These are phyloP conservation scores for Trypanosoma conorhini DNA, from an alignment of 208 protist genomes.

Conservation along the genomic window DNA sequence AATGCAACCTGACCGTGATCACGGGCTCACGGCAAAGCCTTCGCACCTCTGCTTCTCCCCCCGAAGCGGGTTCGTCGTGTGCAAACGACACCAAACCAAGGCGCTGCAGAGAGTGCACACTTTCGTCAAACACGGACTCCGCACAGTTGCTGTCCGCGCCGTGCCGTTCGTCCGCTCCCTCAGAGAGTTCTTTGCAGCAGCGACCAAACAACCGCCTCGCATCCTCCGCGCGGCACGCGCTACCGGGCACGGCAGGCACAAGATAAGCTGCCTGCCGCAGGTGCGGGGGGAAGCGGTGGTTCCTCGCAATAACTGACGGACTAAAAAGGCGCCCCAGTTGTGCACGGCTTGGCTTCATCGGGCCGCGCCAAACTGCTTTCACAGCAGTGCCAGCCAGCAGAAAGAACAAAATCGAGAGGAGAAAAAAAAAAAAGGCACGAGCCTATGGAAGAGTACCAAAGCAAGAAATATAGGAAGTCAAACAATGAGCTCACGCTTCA, in stretches of 20 bases:
- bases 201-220: slow-evolving; percentile 17
- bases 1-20: slow-evolving; percentile 17
- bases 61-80: neutral
- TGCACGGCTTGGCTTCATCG: neutral
- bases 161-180: neutral
- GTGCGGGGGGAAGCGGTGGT: neutral
- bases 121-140: slow-evolving; percentile 15
- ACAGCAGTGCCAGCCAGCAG: slow-evolving; percentile 13
- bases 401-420: slow-evolving; percentile 8
- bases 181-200: neutral
- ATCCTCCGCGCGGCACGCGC: slow-evolving; percentile 15
- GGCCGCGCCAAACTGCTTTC: neutral
- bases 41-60: neutral
- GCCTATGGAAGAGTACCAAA: neutral
- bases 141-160: neutral
- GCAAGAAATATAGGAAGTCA: neutral
- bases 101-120: slow-evolving; percentile 5
- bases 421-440: neutral
- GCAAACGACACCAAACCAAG: slow-evolving; percentile 18
- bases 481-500: slow-evolving; percentile 16
- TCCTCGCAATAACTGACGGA: neutral
- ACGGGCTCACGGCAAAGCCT: slow-evolving; percentile 15
- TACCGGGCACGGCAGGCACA: neutral
- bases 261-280: slow-evolving; percentile 16
- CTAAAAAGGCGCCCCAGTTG: slow-evolving; percentile 4